Evolutionary conservation across 2,329 filamentous ascomycete species (phyloP), one percentile per base, ranked within the genome.

Genomic region (Ophiocordyceps camponoti-leonardi): DNA sequence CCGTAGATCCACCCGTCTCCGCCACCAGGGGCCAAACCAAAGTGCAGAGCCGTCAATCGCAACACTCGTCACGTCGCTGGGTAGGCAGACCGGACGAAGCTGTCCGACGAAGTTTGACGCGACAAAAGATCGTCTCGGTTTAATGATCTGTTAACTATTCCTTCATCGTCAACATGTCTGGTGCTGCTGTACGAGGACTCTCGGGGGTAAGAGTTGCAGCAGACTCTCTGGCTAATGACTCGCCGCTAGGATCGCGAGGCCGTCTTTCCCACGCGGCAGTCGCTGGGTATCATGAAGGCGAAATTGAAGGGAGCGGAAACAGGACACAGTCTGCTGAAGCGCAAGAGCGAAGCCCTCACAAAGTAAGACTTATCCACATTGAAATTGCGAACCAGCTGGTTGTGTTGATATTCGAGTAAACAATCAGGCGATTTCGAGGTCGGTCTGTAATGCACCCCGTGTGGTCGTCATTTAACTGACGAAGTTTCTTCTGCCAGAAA

Each of bases 211-310:
- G 22, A 23, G 11, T 10, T 33, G 14, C 30, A 33, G 4, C 4
- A 12, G 16, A 41, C 6, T 19, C 2, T 18, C 18, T 41, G 6
- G 16, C n/a, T 41, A 31, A 44, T 51, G 20, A 50, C 44, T 19
- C 30, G 16, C 19, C 14, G 12, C 20, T 44, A 94, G 88, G 86
- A 90, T 64, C 80, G 92, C 64, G 92, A 98, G 69, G 76, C 88
- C 59, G 90, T 98, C 67, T 98, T 98, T 68, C 86, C 92, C 58
- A 98, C 92, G 61, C 86, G 92, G 59, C 92, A 98, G 72, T 94
- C 87, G 63, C 73, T 98, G 67, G 88, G 87, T 52, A 67, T 93
- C 61, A 98, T 98, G 90, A 96, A 96, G 69, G 79, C 82, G 53
- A 98, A 98, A 73, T 79, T 98, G 60, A 96, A 96, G 72, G 90